Evolutionary conservation across 768 basidiomycete genomes (phyloP).

Genomic region (Tremella mesenterica): DNA sequence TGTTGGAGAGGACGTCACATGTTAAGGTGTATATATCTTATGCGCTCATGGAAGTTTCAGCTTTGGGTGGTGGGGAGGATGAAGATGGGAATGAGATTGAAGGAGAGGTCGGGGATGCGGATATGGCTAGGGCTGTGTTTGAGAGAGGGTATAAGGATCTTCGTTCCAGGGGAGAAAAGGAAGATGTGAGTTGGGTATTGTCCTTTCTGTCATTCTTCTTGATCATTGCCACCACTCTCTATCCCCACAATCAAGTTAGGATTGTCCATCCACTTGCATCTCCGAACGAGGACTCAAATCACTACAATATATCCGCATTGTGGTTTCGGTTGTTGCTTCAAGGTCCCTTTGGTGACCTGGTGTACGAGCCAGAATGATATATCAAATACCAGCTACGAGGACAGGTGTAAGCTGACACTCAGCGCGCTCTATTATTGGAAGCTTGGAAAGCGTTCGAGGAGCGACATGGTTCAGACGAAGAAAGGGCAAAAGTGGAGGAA

Average conservation of each 20-base stretch:
- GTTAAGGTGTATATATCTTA: constrained; percentile 91
- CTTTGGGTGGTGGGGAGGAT: constrained; percentile 44
- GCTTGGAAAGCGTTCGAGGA: constrained; percentile 94
- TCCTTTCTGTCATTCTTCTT: too few species aligned
- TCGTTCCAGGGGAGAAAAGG: constrained; percentile 69
- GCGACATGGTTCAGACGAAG: constrained; percentile 61
- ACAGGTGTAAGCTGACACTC: constrained; percentile 4
- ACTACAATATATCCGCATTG: too few species aligned
- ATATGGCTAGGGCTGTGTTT: constrained; percentile 67
- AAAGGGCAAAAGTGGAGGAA: constrained; percentile 70
- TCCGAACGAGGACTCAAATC: too few species aligned
- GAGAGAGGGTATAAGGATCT: constrained; percentile 80
- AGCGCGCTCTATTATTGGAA: constrained; percentile 86
- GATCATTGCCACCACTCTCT: too few species aligned
- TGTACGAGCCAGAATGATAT: too few species aligned
- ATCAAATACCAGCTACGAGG: background rate
- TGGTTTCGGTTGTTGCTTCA: too few species aligned
- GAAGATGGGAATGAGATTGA: constrained; percentile 50
- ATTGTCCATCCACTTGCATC: too few species aligned
- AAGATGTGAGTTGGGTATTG: constrained; percentile 78
- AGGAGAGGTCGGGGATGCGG: constrained; percentile 60
- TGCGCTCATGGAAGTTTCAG: constrained; percentile 80
- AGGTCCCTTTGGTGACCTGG: too few species aligned
- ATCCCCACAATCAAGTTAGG: too few species aligned
- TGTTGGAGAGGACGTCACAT: constrained; percentile 76